Evolutionary conservation across 768 basidiomycete genomes (phyloP).

Genomic region (Boletus rex-veris): DNA sequence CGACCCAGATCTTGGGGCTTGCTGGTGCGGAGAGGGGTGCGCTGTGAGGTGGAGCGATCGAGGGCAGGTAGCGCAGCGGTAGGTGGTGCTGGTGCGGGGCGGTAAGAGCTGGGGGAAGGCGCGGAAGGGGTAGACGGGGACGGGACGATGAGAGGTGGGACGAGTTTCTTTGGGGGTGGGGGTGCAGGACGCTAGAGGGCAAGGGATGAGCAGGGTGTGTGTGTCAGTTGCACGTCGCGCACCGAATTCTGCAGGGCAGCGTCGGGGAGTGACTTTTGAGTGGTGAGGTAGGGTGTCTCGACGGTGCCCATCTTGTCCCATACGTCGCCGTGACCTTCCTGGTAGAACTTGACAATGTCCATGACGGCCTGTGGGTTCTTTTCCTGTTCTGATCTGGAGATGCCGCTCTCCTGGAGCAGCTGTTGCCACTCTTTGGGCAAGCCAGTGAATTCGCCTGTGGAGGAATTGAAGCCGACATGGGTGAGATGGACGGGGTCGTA

Average conservation of each 20-base stretch:
- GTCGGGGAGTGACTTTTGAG: conserved; percentile 37
- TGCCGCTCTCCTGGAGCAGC: conserved; percentile 91
- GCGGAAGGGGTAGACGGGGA: conserved; percentile 30
- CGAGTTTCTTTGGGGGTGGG: conserved; percentile 41
- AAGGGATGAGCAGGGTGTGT: conserved; percentile 1
- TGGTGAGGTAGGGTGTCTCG: conserved; percentile 27
- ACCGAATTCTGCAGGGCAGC: conserved; percentile 57
- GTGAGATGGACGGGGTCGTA: conserved; percentile 99
- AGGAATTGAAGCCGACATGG: conserved; percentile 98
- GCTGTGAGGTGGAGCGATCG: conserved; percentile 86
- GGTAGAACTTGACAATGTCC: conserved; percentile 99
- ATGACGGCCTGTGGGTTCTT: conserved; percentile 97
- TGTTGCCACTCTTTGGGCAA: conserved; percentile 99
- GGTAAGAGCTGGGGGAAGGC: conserved; percentile 49
- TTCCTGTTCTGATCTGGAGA: conserved; percentile 91
- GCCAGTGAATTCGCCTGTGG: conserved; percentile 97
- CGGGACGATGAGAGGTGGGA: conserved; percentile 26
- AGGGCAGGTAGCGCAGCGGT: conserved; percentile 61
- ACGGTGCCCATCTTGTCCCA: conserved; percentile 84
- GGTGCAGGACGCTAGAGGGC: conserved; percentile 36
- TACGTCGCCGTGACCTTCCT: conserved; percentile 75
- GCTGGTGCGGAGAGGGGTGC: conserved; percentile 55
- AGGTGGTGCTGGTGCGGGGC: conserved; percentile 75
- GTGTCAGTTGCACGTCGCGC: conserved; percentile 20
- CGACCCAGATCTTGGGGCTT: conserved; percentile 50